These are phyloP conservation scores for Heliamphora exappendiculata DNA, from an alignment of 148 eudicot genomes.

Conservation along the genomic window DNA sequence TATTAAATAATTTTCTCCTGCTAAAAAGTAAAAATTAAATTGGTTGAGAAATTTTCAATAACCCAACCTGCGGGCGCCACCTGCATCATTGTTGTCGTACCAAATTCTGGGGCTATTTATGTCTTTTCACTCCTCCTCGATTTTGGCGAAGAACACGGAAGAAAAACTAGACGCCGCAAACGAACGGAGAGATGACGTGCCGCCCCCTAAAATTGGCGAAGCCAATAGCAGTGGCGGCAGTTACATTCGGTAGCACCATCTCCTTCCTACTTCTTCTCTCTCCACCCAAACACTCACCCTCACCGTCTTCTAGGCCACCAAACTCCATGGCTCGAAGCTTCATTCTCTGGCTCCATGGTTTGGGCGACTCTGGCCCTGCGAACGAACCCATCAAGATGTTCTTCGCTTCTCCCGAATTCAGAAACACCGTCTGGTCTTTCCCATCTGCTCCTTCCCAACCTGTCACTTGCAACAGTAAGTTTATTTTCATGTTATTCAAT, in stretches of 20 bases:
- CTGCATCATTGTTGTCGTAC: no score
- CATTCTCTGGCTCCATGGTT: slow-evolving; percentile 86
- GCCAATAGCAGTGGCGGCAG: slow-evolving; percentile 30
- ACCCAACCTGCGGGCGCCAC: no score
- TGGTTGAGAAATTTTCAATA: no score
- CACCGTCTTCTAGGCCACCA: neutral
- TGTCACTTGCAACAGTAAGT: slow-evolving; percentile 78
- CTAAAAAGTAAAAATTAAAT: no score
- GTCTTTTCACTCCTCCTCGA: no score
- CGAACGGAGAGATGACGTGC: no score
- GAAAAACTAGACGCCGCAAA: no score
- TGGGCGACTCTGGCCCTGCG: slow-evolving; percentile 95
- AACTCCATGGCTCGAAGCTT: slow-evolving; percentile 55
- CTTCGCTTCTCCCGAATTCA: slow-evolving; percentile 71
- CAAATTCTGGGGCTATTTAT: no score
- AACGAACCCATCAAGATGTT: slow-evolving; percentile 77
- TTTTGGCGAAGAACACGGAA: no score
- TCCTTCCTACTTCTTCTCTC: slow-evolving; percentile 26
- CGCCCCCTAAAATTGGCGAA: no score
- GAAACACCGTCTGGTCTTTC: slow-evolving; percentile 61
- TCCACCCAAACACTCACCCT: slow-evolving; percentile 13
- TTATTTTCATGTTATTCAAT: neutral
- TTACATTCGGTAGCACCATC: slow-evolving; percentile 39
- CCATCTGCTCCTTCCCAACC: slow-evolving; percentile 87
- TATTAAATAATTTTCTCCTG: no score